Base-by-base conservation (phyloP, 2,329 filamentous ascomycete species). In the Emericellopsis atlantica region DNA sequence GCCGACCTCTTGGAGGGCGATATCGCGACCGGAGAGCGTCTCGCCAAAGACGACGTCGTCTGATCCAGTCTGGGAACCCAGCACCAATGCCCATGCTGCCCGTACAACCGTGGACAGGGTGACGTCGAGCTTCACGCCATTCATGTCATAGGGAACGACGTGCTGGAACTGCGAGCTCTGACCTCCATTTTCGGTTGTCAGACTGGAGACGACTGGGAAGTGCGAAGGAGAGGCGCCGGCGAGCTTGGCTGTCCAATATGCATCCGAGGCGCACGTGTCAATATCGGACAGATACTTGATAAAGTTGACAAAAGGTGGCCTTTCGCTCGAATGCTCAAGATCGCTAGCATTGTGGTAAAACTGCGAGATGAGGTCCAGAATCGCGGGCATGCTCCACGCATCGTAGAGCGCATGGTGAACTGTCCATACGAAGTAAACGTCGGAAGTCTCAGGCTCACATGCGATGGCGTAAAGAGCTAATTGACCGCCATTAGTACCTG, bases 1-100 rank as follows among this genome's bases (percentile, higher is more conserved):
- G 40, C 71, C 65, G 49, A 62, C 54, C 1, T 62, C 65, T 1
- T 54, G 51, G 22, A 67, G 55, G 0, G 62, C 55, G 2, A 60
- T 59, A 39, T 65, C 62, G 21, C 72, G 66, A 4, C 72, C 72
- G 0, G 69, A 72, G 1, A 75, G 57, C 0, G 70, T 74, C 53
- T 71, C 36, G n/a, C 41, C 41, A 39, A 43, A 43, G 9, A 36
- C 32, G n/a, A 43, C 36, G 15, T 43, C 41, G 16, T 34, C 15
- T 11, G 33, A 38, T 4, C 23, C 23, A 11, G 34, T 40, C 9
- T 38, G 18, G 8, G 24, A n/a, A 5, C 29, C 21, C 2, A 40
- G 21, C 9, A 40, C 21, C 5, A 43, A 11, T 10, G 36, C 37
- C 41, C 37, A 39, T 9, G 41, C 37, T 9, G 31, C 37, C 18